A percentile compares a stretch with the other conserved stretches of the same genome.
phyloP scores from a whole-genome alignment of 2,329 filamentous ascomycete genomes.

The Colletotrichum sp. region DNA sequence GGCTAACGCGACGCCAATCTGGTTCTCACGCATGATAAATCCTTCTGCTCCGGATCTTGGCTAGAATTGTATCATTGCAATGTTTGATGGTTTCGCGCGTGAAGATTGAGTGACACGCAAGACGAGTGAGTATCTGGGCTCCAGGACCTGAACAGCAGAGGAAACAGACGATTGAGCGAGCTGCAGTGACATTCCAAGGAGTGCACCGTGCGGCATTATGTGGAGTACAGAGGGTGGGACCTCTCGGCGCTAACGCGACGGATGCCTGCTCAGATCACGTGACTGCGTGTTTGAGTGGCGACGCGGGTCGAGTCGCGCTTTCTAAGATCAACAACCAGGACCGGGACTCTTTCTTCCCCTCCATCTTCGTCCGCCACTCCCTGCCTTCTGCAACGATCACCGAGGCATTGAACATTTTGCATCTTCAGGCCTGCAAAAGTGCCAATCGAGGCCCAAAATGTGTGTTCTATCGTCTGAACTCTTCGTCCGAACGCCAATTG shows the following conservation, averaged over 20 bases:
- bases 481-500: background rate
- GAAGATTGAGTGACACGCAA: background rate
- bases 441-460: slow-evolving; percentile 5
- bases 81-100: background rate
- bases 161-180: background rate
- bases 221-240: background rate
- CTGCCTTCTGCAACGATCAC: background rate
- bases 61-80: background rate
- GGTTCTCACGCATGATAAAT: slow-evolving; percentile 3
- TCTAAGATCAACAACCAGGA: background rate
- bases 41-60: background rate
- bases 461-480: background rate
- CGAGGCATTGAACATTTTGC: background rate
- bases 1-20: background rate
- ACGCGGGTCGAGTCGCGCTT: slow-evolving; percentile 23
- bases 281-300: slow-evolving; percentile 19
- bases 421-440: background rate
- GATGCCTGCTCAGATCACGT: background rate
- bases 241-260: background rate
- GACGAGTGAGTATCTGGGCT: background rate
- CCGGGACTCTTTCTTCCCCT: background rate
- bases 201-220: background rate
- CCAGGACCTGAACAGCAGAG: background rate
- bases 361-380: background rate
- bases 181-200: background rate